A percentile compares a stretch with the other conserved stretches of the same genome.
These are phyloP conservation scores for Lagenidium giganteum DNA, from an alignment of 352 stramenopile genomes.

Conservation along the genomic window DNA sequence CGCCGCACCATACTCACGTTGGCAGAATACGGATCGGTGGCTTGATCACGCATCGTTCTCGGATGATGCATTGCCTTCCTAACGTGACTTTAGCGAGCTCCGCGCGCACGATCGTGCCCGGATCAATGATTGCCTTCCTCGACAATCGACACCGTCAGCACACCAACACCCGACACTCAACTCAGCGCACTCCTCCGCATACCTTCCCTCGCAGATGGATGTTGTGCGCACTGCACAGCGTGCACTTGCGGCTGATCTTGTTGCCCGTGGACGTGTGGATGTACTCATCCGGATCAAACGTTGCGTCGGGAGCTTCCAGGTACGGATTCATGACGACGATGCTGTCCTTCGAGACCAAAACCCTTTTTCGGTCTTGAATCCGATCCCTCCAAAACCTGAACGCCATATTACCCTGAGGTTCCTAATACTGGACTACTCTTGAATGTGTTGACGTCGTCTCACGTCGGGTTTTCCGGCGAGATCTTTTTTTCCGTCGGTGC, in stretches of 20 bases:
- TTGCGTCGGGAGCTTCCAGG: conserved; percentile 39
- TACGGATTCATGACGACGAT: conserved; percentile 73
- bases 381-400: too few relatives aligned
- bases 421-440: too few relatives aligned
- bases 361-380: too few relatives aligned
- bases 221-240: conserved; percentile 57
- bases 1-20: conserved; percentile 29
- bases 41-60: conserved; percentile 57
- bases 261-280: conserved; percentile 69
- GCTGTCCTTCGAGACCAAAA: too few relatives aligned
- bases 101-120: conserved; percentile 54
- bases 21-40: conserved; percentile 45
- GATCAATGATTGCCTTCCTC: conserved; percentile 59
- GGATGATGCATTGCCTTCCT: conserved; percentile 66
- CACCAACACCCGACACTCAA: too few relatives aligned
- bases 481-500: too few relatives aligned
- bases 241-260: conserved; percentile 67
- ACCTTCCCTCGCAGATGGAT: conserved; percentile 67
- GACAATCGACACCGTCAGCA: too few relatives aligned
- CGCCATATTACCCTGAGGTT: too few relatives aligned
- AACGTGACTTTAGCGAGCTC: conserved; percentile 73
- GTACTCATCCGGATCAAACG: conserved; percentile 52
- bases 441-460: too few relatives aligned
- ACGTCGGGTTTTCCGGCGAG: too few relatives aligned
- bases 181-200: neutral